These are phyloP conservation scores for Camellia oleifera DNA, from an alignment of 179 eudicot species.

Conservation along the genomic window DNA sequence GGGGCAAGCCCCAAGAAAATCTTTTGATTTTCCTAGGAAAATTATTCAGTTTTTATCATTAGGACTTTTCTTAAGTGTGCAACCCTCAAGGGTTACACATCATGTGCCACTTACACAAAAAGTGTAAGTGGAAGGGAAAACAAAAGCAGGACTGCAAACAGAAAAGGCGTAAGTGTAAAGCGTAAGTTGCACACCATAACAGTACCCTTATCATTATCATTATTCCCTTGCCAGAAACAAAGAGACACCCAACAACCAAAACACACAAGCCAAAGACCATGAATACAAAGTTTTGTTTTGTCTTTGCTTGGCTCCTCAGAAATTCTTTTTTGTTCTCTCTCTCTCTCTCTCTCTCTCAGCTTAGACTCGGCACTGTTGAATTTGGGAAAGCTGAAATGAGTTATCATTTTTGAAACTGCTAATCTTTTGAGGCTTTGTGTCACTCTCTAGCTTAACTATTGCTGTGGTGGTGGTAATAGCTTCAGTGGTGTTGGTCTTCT, in stretches of 20 bases:
- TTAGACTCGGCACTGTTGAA: slow-evolving; percentile 10
- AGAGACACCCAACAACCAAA: background rate
- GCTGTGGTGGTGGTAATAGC: background rate
- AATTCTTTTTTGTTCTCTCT: background rate
- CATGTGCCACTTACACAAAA: no score
- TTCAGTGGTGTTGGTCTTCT: background rate
- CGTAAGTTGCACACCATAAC: no score
- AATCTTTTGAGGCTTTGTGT: slow-evolving; percentile 18
- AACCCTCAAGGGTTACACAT: no score
- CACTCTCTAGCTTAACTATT: slow-evolving; percentile 3
- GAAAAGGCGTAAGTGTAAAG: no score
- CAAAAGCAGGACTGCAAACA: no score
- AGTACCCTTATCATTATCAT: background rate
- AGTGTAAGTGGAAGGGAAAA: no score
- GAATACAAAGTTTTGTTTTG: slow-evolving; percentile 9
- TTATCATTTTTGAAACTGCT: slow-evolving; percentile 10
- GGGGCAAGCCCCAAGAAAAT: background rate
- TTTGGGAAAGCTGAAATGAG: slow-evolving; percentile 14
- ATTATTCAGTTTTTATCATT: background rate
- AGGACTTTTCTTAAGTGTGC: no score
- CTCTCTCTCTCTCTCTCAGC: background rate
- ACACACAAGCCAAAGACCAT: background rate
- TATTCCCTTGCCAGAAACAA: slow-evolving; percentile 6
- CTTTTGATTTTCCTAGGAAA: background rate
- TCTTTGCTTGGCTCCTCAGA: slow-evolving; percentile 4